Evolutionary conservation across 2,329 filamentous ascomycete genomes (phyloP).

Genomic region (Sclerotinia glacialis): DNA sequence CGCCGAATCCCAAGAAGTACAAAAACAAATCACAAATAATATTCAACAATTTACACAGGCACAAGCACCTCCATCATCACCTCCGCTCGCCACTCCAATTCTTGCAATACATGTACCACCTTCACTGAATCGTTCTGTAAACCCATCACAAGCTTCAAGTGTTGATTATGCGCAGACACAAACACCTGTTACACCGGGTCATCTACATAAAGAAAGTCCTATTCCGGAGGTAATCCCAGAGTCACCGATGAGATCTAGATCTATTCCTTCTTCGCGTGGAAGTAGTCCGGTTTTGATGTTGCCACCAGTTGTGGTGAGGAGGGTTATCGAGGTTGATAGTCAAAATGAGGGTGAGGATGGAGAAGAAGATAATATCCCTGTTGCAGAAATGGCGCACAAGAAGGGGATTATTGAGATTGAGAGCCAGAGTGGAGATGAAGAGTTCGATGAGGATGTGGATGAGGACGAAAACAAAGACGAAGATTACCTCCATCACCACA

Average conservation of each 20-base stretch:
- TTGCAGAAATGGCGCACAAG: too few relatives aligned
- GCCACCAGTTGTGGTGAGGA: not conserved
- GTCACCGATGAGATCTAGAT: constrained; percentile 30
- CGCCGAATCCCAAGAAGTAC: constrained; percentile 37
- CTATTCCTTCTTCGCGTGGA: constrained; percentile 1
- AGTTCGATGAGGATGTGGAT: not conserved
- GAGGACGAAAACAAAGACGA: not conserved
- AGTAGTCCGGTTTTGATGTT: not conserved
- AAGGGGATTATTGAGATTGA: not conserved
- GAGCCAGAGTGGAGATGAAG: not conserved
- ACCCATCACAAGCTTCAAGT: constrained; percentile 37
- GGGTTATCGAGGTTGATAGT: not conserved
- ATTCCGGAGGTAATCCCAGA: constrained; percentile 33
- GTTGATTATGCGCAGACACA: constrained; percentile 34
- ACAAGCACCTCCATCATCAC: not conserved
- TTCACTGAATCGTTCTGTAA: not conserved
- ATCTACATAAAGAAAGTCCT: constrained; percentile 4
- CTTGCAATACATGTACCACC: constrained; percentile 1
- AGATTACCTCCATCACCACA: too few relatives aligned
- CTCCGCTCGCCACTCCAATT: not conserved
- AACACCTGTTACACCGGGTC: not conserved
- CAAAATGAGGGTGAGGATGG: not conserved
- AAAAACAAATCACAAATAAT: constrained; percentile 33
- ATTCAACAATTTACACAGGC: constrained; percentile 35
- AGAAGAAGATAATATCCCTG: not conserved